Evolutionary conservation across 768 basidiomycete species (phyloP).

Genomic region (Amanita thiersii): DNA sequence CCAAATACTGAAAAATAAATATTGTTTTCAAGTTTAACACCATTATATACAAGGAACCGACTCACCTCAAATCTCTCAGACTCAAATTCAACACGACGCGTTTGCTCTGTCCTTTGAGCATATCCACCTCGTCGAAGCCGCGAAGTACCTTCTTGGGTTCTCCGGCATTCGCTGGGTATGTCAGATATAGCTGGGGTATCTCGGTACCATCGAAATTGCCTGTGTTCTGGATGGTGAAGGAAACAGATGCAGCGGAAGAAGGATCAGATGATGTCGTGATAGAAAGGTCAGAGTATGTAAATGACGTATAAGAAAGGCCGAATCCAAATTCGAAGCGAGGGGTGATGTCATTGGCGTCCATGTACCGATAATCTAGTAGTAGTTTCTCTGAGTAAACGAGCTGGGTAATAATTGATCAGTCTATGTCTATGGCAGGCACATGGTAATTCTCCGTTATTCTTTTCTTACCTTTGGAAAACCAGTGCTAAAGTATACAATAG

Average conservation of each 20-base stretch:
- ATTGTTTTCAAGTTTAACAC: slow-evolving; percentile 1
- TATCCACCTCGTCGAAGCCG: slow-evolving; percentile 39
- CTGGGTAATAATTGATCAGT: too few relatives aligned
- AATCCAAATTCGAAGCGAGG: slow-evolving; percentile 64
- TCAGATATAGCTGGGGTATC: slow-evolving; percentile 47
- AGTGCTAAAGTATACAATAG: slow-evolving; percentile 32
- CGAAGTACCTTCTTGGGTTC: slow-evolving; percentile 43
- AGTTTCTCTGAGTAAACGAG: slow-evolving; percentile 62
- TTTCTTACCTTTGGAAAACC: slow-evolving; percentile 30
- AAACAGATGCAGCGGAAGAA: slow-evolving; percentile 11
- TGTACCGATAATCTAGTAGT: slow-evolving; percentile 61
- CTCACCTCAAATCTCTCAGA: slow-evolving; percentile 37
- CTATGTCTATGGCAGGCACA: too few relatives aligned
- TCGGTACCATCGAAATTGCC: slow-evolving; percentile 41
- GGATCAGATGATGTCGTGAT: slow-evolving; percentile 14
- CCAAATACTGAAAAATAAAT: slow-evolving; percentile 32
- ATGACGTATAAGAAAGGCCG: slow-evolving; percentile 67
- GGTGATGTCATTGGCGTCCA: slow-evolving; percentile 41
- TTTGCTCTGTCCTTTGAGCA: slow-evolving; percentile 27
- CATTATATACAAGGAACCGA: not conserved
- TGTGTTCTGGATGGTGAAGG: slow-evolving; percentile 37
- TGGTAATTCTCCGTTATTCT: too few relatives aligned
- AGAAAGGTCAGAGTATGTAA: slow-evolving; percentile 49
- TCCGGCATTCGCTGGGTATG: slow-evolving; percentile 33
- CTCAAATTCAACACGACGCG: slow-evolving; percentile 27